Evolutionary conservation across 805 yeast species (phyloP), one percentile per base, ranked within the genome.

Genomic region (Saccharomycopsis fibuligera): DNA sequence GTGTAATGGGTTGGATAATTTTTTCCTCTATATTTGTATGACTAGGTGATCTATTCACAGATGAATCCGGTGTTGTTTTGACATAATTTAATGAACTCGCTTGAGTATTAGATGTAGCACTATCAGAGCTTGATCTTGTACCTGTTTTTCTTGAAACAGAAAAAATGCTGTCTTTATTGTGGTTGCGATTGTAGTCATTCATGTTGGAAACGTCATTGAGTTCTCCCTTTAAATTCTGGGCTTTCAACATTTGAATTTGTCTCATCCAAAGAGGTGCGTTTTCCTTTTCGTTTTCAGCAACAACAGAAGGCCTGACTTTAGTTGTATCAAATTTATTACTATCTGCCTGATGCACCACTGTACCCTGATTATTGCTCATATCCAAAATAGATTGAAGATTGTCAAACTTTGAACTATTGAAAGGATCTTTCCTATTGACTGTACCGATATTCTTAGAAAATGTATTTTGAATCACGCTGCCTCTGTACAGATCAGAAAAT

Each of bases 181-280:
- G n/a, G n/a, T n/a, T n/a, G n/a, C n/a, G n/a, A n/a, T n/a, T n/a
- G n/a, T n/a, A n/a, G n/a, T n/a, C n/a, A n/a, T n/a, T n/a, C n/a
- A n/a, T n/a, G n/a, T n/a, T n/a, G n/a, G n/a, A n/a, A n/a, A n/a
- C n/a, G 6, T 14, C 19, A 35, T 16, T 35, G 12, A 12, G 9
- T 8, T 6, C 12, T 6, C 19, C 17, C 17, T 35, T 35, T 35
- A 12, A 16, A 35, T 6, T 6, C 24, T 37, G 36, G 14, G 30
- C 23, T 29, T 45, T 49, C 22, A 12, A 24, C 3, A 38, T 29
- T 35, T 49, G n/a, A 22, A 51, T 36, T 14, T 46, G 45, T 24
- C 42, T 42, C 49, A 41, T 49, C 55, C 55, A 52, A 16, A 41
- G 21, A 5, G 54, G 54, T 9, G 27, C 46, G 25, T 46, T 44